These are phyloP conservation scores for Aspergillus luchuensis DNA, from an alignment of 2,329 filamentous ascomycete species.

Conservation along the genomic window DNA sequence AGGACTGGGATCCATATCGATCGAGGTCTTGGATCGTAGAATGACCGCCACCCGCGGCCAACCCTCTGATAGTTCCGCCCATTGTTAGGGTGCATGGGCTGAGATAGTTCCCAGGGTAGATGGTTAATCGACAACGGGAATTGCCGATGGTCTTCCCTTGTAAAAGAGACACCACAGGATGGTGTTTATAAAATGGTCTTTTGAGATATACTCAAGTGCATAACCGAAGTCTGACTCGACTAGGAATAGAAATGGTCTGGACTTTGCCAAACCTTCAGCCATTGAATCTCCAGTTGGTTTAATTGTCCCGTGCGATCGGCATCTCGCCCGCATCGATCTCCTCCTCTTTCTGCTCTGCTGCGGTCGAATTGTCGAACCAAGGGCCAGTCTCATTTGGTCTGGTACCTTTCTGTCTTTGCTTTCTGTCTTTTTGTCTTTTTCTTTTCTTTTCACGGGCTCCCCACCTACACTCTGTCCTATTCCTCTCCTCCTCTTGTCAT, in stretches of 20 bases:
- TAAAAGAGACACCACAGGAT: no score
- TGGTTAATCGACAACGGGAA: background rate
- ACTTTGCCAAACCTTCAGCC: background rate
- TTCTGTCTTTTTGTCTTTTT: constrained; percentile 13
- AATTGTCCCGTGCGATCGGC: constrained; percentile 16
- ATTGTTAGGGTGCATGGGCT: background rate
- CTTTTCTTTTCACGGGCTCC: constrained; percentile 8
- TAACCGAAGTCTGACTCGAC: background rate
- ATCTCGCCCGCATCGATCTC: constrained; percentile 8
- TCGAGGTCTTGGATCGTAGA: background rate
- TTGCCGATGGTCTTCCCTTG: no score
- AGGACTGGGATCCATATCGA: background rate
- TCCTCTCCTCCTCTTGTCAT: background rate
- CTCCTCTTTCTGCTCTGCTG: background rate
- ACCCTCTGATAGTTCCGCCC: background rate
- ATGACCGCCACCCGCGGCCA: background rate
- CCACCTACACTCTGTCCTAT: constrained; percentile 3
- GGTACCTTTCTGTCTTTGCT: constrained; percentile 11
- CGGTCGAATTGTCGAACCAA: constrained; percentile 1
- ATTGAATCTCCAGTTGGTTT: constrained; percentile 5
- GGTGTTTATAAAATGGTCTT: no score
- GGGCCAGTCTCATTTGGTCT: background rate
- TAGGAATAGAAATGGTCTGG: background rate
- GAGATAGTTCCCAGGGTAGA: background rate
- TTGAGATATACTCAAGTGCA: no score